Evolutionary conservation across 2,329 filamentous ascomycete genomes (phyloP).

Genomic region (Phaeophleospora eucalypticola): DNA sequence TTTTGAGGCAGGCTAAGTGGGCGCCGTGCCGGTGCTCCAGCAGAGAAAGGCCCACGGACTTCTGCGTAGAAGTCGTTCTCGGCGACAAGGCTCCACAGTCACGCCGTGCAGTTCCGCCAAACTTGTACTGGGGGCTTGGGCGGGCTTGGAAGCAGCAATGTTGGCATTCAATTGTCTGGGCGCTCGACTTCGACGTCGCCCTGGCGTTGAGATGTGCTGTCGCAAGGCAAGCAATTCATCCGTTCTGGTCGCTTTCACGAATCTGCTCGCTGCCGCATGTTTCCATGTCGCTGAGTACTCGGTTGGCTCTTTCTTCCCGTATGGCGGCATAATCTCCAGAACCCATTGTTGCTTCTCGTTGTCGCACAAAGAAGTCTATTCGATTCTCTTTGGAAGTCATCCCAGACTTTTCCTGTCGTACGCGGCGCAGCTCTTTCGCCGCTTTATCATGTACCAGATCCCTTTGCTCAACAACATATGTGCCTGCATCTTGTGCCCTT

Average conservation of each 20-base stretch:
- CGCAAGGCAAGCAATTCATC: neutral
- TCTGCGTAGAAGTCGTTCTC: too few relatives aligned
- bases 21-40: too few relatives aligned
- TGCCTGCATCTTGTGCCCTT: conserved; percentile 60
- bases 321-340: conserved; percentile 38
- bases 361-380: conserved; percentile 72
- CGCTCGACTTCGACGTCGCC: too few relatives aligned
- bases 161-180: too few relatives aligned
- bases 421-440: conserved; percentile 58
- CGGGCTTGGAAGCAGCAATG: too few relatives aligned
- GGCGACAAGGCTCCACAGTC: too few relatives aligned
- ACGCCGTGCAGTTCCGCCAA: too few relatives aligned
- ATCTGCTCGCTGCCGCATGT: conserved; percentile 40
- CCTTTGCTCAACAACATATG: conserved; percentile 61
- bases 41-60: too few relatives aligned
- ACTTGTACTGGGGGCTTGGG: too few relatives aligned
- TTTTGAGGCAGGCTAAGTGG: too few relatives aligned
- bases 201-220: too few relatives aligned
- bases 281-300: conserved; percentile 44
- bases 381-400: conserved; percentile 50
- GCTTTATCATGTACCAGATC: conserved; percentile 63
- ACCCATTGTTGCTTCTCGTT: conserved; percentile 58
- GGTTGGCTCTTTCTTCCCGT: conserved; percentile 44
- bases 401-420: conserved; percentile 49
- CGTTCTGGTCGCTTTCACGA: neutral